Evolutionary conservation across 805 yeast species (phyloP), one percentile per base, ranked within the genome.

Genomic region (Komagataella mondaviorum): DNA sequence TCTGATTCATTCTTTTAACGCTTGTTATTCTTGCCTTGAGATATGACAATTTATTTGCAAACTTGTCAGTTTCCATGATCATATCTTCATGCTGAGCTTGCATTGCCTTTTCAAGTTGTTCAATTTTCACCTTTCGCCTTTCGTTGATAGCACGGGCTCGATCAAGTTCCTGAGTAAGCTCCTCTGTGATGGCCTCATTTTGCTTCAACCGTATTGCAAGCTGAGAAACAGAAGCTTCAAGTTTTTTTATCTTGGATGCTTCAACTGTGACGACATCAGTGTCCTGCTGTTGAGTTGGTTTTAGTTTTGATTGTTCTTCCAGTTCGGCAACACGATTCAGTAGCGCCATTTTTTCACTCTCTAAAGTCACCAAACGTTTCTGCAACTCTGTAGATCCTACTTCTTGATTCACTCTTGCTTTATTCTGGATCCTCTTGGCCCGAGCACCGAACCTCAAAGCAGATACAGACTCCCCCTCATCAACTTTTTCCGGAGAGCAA

Each of bases 391-490:
- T 61, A 3, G 75, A 61, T 48, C 81, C 71, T 45, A 80, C 59
- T 59, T 81, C 86, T 8, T 80, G 67, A 60, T 81, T 88, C 54
- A 81, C 71, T 60, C 75, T 80, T 23, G 87, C 85, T 49, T 69
- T 70, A 60, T 85, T 88, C 58, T 76, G 71, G 55, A 87, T 81
- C 47, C 67, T 70, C 65, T 83, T 84, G 6, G 91, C 88, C 18
- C 93, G 68, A 0, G 78, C 70, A 0, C 93, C 95, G 62, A 88
- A 85, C 48, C 91, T 66, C 52, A 88, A 65, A 0, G 90, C 81
- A 4, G 88, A 80, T 5, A 85, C 53, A 0, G 95, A 85, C 58
- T 86, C 93, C 16, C 66, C 62, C 50, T 73, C 79, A 57, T 86
- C 78, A 36, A 64, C 60, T 2, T 68, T 59, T 0, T 83, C 71